Evolutionary conservation across 306 rosid genomes (phyloP), one percentile per base, ranked within the genome.

Genomic region (Quercus berberidifolia): DNA sequence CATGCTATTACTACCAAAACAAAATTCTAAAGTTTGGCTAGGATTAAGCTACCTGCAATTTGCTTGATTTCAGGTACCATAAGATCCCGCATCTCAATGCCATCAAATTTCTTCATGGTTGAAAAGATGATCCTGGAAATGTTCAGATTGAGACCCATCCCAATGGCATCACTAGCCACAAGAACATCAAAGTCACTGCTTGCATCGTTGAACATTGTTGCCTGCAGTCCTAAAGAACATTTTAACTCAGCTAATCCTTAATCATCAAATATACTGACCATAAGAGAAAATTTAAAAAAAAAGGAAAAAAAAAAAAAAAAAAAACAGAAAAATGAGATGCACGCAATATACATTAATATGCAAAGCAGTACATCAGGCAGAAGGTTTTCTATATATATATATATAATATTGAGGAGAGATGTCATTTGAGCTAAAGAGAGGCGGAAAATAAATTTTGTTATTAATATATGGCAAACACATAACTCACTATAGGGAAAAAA

Each of bases 101-200:
- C 98, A 68, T 95, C 96, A 87, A 92, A 95, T 84, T 95, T 93
- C 85, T 62, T 81, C 94, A 87, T 81, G 15, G 94, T 83, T 81
- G 99, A 95, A 86, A 93, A 95, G 85, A 95, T 89, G 78, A 95
- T 91, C 86, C 99, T 85, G 68, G 99, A 95, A 83, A 95, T 95
- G 85, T 95, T 95, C 79, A 95, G 85, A 91, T 95, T 95, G 78
- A 95, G 97, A 76, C 99, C 99, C 99, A 95, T 95, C 83, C 97
- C 98, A 64, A 95, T 90, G 75, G 98, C 98, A 89, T 95, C 98
- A 77, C 97, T 95, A 77, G 98, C 96, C 83, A 95, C 97, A 71
- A 95, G 98, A 85, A 95, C 98, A 90, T 95, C 97, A 83, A 90
- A 90, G 88, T 95, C 96, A 7, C 93, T 91, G 75, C 88, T 86